Base-by-base conservation (phyloP, 805 yeast species). In the Candida golubevii region DNA sequence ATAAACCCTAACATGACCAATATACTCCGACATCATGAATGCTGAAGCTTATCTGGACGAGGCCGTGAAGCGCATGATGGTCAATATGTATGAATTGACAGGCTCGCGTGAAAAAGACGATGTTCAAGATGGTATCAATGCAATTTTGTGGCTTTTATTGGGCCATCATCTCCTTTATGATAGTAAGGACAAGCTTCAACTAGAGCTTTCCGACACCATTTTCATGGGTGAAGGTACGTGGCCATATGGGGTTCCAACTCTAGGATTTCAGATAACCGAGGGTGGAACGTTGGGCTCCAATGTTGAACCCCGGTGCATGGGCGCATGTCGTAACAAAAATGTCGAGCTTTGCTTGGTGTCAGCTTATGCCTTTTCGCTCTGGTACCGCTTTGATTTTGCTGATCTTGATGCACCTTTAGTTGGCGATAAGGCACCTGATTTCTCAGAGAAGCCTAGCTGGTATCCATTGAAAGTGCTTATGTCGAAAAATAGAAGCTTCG, bases 321-420 rank as follows among this genome's bases (percentile, higher is more conserved):
- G 42, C 4, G 42, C 37, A 8, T 39, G 42, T 12, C 42, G 42
- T 9, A 26, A 39, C 10, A 33, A 39, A 27, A 26, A 39, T 8
- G 23, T 14, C 12, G 39, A 12, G 11, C n/a, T 36, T 6, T 36
- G 39, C 14, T 27, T 36, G 11, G 39, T 36, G 26, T 15, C 33
- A 2, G 31, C 39, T 10, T 36, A n/a, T 28, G 39, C 39, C 23
- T n/a, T 36, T 15, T 36, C 39, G 3, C 39, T 36, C 26, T 36
- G 45, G 45, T 42, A 33, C 32, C 33, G 39, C 11, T 36, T 42
- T 28, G 45, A 42, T 32, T 42, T 42, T 13, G 34, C 26, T 8
- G 36, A 33, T 12, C 37, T 15, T 8, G n/a, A 36, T 28, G 45
- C 35, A 11, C 37, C 40, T 8, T 34, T 36, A 4, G n/a, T 33